Percentiles rank a stretch among this genome's conserved stretches.
These are phyloP conservation scores for Arabis alpina DNA, from an alignment of 345 rosid species.

Conservation along the genomic window DNA sequence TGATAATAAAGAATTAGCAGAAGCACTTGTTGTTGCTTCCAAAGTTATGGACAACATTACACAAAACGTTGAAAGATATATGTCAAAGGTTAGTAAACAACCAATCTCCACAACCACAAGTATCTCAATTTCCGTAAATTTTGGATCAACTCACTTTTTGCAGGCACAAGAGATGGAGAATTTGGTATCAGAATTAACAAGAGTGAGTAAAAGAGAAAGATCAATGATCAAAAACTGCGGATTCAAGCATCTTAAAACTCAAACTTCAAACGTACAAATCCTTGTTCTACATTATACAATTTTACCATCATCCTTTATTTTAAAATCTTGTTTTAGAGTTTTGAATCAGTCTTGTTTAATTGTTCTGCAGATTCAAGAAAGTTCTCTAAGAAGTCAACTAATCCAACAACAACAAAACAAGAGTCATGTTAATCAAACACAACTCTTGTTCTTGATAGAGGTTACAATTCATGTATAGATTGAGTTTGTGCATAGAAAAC, in stretches of 20 bases:
- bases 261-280: slow-evolving; percentile 51
- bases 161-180: slow-evolving; percentile 69
- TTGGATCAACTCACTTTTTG: slow-evolving; percentile 3
- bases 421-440: slow-evolving; percentile 7
- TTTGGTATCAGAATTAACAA: slow-evolving; percentile 64
- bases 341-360: background rate
- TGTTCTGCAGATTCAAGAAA: slow-evolving; percentile 60
- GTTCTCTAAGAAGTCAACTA: slow-evolving; percentile 59
- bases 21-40: slow-evolving; percentile 55
- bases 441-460: background rate
- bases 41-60: slow-evolving; percentile 57
- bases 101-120: too few species aligned
- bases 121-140: too few species aligned
- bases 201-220: slow-evolving; percentile 58
- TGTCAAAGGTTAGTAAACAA: slow-evolving; percentile 51
- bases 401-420: slow-evolving; percentile 47
- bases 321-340: background rate
- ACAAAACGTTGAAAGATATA: slow-evolving; percentile 45
- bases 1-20: slow-evolving; percentile 58
- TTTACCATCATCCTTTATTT: background rate
- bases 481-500: background rate
- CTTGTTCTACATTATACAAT: background rate
- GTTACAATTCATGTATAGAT: background rate
- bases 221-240: slow-evolving; percentile 64
- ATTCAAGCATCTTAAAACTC: slow-evolving; percentile 45